Evolutionary conservation across 257 asterid genomes (phyloP).

Genomic region (Primulina tabacum): DNA sequence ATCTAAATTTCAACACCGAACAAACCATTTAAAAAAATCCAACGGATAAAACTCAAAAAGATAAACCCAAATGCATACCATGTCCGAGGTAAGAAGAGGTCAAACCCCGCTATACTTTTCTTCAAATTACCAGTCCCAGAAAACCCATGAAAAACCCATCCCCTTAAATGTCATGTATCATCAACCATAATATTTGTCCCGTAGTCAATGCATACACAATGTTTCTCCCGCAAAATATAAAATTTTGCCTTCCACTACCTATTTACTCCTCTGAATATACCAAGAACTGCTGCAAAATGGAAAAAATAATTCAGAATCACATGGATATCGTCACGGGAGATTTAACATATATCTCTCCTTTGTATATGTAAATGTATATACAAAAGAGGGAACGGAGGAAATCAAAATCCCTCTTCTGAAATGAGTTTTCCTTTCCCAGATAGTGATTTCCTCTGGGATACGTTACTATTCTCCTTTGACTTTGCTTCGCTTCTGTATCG

Average conservation of each 20-base stretch:
- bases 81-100: slow-evolving; percentile 32
- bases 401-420: slow-evolving; percentile 31
- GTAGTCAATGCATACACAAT: slow-evolving; percentile 13
- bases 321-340: slow-evolving; percentile 19
- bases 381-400: slow-evolving; percentile 30
- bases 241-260: neutral
- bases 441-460: slow-evolving; percentile 14
- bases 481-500: slow-evolving; percentile 16
- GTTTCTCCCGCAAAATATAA: slow-evolving; percentile 4
- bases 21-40: neutral
- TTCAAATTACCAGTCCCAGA: slow-evolving; percentile 30
- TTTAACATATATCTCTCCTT: slow-evolving; percentile 26
- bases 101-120: slow-evolving; percentile 28
- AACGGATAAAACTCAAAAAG: neutral
- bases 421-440: slow-evolving; percentile 11
- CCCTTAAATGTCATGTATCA: slow-evolving; percentile 15
- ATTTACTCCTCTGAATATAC: neutral
- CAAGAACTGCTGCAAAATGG: slow-evolving; percentile 3
- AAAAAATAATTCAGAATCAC: slow-evolving; percentile 20
- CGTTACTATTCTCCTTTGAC: neutral
- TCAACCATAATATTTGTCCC: slow-evolving; percentile 10
- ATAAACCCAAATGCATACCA: slow-evolving; percentile 26
- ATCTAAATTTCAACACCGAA: neutral
- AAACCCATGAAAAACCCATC: slow-evolving; percentile 25
- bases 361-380: slow-evolving; percentile 8